A percentile compares a stretch with the other conserved stretches of the same genome.
Evolutionary conservation across 2,329 filamentous ascomycete species (phyloP).

Genomic region (Alternaria triticimaculans): DNA sequence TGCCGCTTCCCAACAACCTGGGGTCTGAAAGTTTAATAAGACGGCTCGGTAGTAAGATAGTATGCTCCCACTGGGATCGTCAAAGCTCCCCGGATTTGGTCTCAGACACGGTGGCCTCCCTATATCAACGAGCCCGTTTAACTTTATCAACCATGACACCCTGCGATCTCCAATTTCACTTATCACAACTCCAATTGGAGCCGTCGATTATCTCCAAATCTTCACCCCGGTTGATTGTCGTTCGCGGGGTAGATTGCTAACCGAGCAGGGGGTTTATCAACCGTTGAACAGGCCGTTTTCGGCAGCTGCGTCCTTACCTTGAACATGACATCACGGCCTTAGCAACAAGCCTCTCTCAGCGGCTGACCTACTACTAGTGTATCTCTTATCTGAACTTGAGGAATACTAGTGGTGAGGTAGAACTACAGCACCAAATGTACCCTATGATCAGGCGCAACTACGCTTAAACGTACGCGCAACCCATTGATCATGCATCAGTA

Average conservation of each 20-base stretch:
- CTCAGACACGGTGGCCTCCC: not conserved
- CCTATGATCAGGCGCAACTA: no score
- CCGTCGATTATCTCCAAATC: not conserved
- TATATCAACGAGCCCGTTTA: not conserved
- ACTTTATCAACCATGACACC: not conserved
- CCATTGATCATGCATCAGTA: not conserved
- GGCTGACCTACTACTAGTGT: not conserved
- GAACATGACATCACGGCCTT: slow-evolving; percentile 7
- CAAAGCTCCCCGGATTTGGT: accelerated
- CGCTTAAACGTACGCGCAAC: no score
- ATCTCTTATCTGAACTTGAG: not conserved
- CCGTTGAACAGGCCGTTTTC: slow-evolving; percentile 2
- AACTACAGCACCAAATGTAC: not conserved
- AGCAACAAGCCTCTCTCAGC: slow-evolving; percentile 4
- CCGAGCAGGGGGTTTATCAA: slow-evolving; percentile 11
- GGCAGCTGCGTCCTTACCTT: slow-evolving; percentile 3
- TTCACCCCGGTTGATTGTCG: not conserved
- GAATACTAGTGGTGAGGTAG: not conserved
- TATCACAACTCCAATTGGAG: slow-evolving; percentile 12
- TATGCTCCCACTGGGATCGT: not conserved
- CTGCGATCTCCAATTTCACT: slow-evolving; percentile 7
- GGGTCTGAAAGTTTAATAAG: not conserved
- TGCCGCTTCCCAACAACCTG: not conserved
- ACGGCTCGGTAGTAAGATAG: not conserved
- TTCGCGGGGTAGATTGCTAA: slow-evolving; percentile 12